Percentiles rank a stretch among this genome's conserved stretches.
These are phyloP conservation scores for Ostreobium quekettii DNA, from an alignment of 139 green algal species.

Conservation along the genomic window DNA sequence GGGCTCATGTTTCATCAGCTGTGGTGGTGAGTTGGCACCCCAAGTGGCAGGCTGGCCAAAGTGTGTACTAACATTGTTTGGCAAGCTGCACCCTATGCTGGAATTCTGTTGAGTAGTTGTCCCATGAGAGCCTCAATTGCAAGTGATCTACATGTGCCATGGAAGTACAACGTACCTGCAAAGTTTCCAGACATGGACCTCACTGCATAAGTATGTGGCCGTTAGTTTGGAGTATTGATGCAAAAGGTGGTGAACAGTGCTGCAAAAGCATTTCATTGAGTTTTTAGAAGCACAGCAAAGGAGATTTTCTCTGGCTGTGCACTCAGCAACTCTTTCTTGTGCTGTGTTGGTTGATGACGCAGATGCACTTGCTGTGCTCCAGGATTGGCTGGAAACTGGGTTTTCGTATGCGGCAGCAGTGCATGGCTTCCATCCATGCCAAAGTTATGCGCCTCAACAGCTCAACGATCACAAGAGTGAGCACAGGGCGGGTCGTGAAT, in stretches of 20 bases:
- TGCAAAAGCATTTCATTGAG: background rate
- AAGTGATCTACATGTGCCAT: background rate
- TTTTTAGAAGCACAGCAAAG: background rate
- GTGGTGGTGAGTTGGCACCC: conserved; percentile 44
- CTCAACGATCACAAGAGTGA: conserved; percentile 40
- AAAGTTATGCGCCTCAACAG: conserved; percentile 68
- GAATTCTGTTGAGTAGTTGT: background rate
- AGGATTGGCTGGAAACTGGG: conserved; percentile 63
- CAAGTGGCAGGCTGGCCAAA: background rate
- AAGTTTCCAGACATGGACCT: background rate
- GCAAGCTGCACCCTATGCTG: too few species aligned
- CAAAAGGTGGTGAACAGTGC: background rate
- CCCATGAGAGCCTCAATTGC: background rate
- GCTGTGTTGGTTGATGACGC: background rate
- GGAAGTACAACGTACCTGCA: background rate
- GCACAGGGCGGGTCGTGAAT: conserved; percentile 45
- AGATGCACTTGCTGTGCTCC: background rate
- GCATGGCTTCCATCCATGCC: conserved; percentile 34
- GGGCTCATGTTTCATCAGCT: conserved; percentile 66
- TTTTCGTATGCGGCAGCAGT: conserved; percentile 51
- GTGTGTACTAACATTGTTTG: background rate
- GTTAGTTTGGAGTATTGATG: background rate
- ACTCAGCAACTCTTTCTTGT: background rate
- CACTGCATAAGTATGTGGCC: background rate
- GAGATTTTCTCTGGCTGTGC: too few species aligned